Evolutionary conservation across 768 basidiomycete genomes (phyloP), one percentile per base, ranked within the genome.

Genomic region (Clavulina sp.): DNA sequence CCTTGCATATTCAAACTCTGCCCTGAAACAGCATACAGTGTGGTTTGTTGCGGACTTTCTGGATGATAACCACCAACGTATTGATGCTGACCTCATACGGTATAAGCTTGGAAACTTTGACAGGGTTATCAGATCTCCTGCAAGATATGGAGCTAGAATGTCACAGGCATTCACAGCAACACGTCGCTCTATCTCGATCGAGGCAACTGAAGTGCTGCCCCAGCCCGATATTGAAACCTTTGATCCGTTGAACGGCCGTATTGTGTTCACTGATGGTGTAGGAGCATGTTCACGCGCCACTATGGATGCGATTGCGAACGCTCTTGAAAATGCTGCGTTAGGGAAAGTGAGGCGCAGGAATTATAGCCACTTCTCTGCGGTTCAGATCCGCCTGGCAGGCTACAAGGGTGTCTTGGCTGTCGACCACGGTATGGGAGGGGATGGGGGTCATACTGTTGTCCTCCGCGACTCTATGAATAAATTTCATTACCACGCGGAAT

Each of bases 91-190:
- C 3, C 61, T 56, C 3, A 81, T 84, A 55, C 78, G 83, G 38
- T 41, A 57, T 3, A 65, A 70, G 47, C 57, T 84, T 1, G 80
- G 81, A 4, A 67, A 63, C n/a, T 82, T 82, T 46, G 33, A 29
- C 9, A 57, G 58, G 0, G 65, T 81, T 6, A 73, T 70, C n/a
- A 65, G 63, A 48, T 80, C 78, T 54, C 80, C 80, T 3, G 78
- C 80, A 23, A 70, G 80, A 50, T 81, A 78, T 61, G 82, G 73
- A 0, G 83, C 83, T 3, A 68, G 82, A 18, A 69, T 84, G 29
- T 78, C 80, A 3, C 80, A 78, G 60, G 79, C 79, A 0, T 85
- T 84, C 61, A 84, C 81, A 1, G 74, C 81, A 1, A 85, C 82
- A 0, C 80, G 83, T 55, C 69, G 75, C 0, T 73, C 76, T 2